Evolutionary conservation across 192 early-diverging fungal genomes (phyloP).

Genomic region (Podila minutissima): DNA sequence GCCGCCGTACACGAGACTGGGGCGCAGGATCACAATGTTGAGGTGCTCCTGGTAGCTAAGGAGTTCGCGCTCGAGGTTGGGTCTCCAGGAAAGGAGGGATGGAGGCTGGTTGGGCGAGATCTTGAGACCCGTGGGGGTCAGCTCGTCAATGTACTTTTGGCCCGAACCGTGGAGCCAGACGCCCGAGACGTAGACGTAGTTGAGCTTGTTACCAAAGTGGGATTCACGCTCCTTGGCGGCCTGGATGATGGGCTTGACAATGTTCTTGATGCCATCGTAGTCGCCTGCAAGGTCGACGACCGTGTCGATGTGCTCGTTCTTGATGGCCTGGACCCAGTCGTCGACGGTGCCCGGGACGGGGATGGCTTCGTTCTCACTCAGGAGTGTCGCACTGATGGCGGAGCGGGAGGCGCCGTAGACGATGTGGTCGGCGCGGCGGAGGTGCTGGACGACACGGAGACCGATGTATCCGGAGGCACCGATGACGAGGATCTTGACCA

Average conservation of each 20-base stretch:
- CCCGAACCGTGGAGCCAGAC: constrained; percentile 36
- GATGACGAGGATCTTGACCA: constrained; percentile 54
- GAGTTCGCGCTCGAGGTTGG: constrained; percentile 33
- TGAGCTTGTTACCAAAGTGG: constrained; percentile 9
- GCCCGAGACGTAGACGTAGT: constrained; percentile 49
- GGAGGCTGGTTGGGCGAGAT: constrained; percentile 3
- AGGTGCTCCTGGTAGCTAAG: constrained; percentile 21
- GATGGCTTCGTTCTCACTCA: constrained; percentile 42
- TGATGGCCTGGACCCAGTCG: constrained; percentile 19
- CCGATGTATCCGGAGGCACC: constrained; percentile 55
- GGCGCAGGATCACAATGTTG: constrained; percentile 34
- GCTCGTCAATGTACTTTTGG: constrained; percentile 1
- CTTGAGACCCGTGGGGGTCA: constrained; percentile 11
- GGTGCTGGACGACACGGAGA: constrained; percentile 32
- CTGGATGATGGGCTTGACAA: constrained; percentile 23
- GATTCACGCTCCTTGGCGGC: constrained; percentile 34
- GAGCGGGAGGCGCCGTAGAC: constrained; percentile 50
- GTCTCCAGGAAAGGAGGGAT: constrained; percentile 39
- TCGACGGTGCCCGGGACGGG: constrained; percentile 28
- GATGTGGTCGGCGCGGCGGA: constrained; percentile 45
- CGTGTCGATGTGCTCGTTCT: constrained; percentile 21
- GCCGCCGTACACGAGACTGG: constrained; percentile 32
- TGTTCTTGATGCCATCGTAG: constrained; percentile 14
- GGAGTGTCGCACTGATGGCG: constrained; percentile 9
- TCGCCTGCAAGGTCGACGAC: constrained; percentile 40